Conservation (phyloP, 495 filamentous ascomycete species). For the Penicillium paxilli region DNA sequence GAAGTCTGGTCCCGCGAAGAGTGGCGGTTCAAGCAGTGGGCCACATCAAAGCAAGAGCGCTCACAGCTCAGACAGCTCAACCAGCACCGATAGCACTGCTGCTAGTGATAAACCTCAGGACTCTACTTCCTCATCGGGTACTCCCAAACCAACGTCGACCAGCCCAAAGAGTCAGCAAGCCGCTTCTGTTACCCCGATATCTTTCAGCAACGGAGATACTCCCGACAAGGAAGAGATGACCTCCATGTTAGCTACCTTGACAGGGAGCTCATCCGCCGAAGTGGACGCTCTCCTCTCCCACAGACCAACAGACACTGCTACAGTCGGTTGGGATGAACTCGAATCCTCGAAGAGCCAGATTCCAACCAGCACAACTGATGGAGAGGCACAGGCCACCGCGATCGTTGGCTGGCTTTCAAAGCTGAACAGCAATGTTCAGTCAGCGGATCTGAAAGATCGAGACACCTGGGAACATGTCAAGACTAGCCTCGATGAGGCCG, state of each 20-base stretch:
- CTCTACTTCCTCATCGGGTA: no score
- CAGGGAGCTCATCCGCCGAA: background rate
- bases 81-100: no score
- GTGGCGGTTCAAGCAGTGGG: no score
- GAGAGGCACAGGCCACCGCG: background rate
- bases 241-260: background rate
- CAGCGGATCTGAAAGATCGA: background rate
- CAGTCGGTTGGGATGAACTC: background rate
- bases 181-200: no score
- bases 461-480: background rate
- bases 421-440: background rate
- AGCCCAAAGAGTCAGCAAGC: no score
- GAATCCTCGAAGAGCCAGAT: background rate
- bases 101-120: no score
- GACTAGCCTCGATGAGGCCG: background rate
- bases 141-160: no score
- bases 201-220: background rate
- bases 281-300: background rate
- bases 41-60: no score
- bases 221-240: background rate
- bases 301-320: background rate
- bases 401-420: background rate
- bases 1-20: no score
- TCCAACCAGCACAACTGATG: background rate
- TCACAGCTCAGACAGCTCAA: no score